phyloP scores from a whole-genome alignment of 2,329 filamentous ascomycete species.

The Phialophora tarda region DNA sequence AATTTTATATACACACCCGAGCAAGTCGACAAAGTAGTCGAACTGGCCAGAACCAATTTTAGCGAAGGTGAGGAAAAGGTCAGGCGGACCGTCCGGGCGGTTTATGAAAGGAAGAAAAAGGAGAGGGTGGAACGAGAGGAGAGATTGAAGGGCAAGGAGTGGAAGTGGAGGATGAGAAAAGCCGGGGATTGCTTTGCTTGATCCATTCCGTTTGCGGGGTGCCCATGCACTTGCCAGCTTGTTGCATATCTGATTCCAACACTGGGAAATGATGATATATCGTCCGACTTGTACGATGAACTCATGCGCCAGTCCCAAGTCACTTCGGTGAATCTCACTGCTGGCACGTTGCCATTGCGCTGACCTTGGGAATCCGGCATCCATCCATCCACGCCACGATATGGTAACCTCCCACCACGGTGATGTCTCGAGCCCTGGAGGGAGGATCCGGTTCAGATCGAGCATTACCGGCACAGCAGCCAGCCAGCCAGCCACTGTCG shows the following conservation, averaged over 20 bases:
- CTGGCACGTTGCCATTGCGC: too few relatives aligned
- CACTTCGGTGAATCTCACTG: neutral
- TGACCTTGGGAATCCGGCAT: neutral
- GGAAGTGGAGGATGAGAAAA: slow-evolving; percentile 26
- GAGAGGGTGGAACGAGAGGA: slow-evolving; percentile 61
- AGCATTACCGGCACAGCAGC: neutral
- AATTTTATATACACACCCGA: slow-evolving; percentile 95
- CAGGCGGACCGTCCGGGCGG: slow-evolving; percentile 76
- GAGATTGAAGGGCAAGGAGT: slow-evolving; percentile 44
- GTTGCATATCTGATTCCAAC: neutral
- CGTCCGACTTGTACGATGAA: neutral
- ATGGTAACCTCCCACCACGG: neutral
- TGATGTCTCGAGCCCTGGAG: neutral
- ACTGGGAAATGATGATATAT: neutral
- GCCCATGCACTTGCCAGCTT: neutral
- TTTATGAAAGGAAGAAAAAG: slow-evolving; percentile 90
- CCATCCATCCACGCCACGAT: too few relatives aligned
- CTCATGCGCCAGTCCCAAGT: neutral
- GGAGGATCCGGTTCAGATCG: neutral
- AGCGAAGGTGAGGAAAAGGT: slow-evolving; percentile 80
- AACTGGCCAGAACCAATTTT: slow-evolving; percentile 84
- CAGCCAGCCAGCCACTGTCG: neutral
- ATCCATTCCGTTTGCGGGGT: neutral
- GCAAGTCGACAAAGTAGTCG: slow-evolving; percentile 83
- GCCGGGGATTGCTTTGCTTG: slow-evolving; percentile 28